Percentiles rank a stretch among this genome's conserved stretches.
Conservation (phyloP, 345 rosid genomes). For the Pistacia vera region DNA sequence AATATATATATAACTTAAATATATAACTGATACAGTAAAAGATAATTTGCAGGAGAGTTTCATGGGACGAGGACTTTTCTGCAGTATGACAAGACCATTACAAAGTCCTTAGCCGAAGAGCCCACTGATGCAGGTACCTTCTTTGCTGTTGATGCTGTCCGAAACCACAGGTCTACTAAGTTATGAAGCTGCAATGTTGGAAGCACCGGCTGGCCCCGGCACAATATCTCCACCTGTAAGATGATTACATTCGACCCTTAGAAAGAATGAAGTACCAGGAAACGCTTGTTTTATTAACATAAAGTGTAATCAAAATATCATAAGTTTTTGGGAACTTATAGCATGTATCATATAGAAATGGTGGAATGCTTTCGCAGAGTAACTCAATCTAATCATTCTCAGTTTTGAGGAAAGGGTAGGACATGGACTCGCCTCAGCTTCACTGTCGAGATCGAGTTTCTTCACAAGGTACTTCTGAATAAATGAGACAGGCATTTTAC, state of each 20-base stretch:
- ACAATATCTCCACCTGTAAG: constrained; percentile 67
- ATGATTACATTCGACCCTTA: background rate
- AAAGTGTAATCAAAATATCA: background rate
- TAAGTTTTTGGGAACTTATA: no score
- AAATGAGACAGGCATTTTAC: constrained; percentile 64
- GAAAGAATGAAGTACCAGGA: background rate
- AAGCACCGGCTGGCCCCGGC: constrained; percentile 61
- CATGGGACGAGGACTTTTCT: constrained; percentile 42
- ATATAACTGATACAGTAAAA: background rate
- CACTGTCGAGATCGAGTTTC: constrained; percentile 64
- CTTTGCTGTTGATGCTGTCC: constrained; percentile 44
- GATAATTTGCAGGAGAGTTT: background rate
- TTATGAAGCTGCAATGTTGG: constrained; percentile 49
- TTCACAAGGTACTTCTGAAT: constrained; percentile 71
- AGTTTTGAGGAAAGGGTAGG: no score
- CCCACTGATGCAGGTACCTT: constrained; percentile 59
- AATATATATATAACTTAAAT: no score
- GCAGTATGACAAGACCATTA: constrained; percentile 69
- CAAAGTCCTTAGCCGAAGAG: constrained; percentile 72
- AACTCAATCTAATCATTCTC: no score
- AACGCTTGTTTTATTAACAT: background rate
- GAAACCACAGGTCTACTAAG: constrained; percentile 68
- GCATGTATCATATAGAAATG: no score
- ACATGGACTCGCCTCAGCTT: constrained; percentile 54
- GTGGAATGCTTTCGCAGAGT: no score